These are phyloP conservation scores for Nothophaeocryptopus gaeumannii DNA, from an alignment of 2,329 filamentous ascomycete genomes.

Conservation along the genomic window DNA sequence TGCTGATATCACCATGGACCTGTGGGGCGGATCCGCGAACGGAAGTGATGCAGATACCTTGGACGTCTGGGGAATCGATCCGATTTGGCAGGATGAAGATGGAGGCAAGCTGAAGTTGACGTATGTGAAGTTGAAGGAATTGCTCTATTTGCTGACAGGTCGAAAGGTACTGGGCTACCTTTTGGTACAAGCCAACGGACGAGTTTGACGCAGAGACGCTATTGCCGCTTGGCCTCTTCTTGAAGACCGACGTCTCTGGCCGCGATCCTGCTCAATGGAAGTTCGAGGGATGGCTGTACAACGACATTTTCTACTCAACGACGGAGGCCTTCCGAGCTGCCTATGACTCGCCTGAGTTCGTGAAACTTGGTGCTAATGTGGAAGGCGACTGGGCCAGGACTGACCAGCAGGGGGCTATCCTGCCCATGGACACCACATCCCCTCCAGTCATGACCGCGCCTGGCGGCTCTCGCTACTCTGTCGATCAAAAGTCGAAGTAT, in stretches of 20 bases:
- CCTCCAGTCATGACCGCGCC: conserved; percentile 51
- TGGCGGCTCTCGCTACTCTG: conserved; percentile 41
- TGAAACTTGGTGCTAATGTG: conserved; percentile 48
- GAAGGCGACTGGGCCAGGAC: conserved; percentile 50
- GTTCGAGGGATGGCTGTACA: conserved; percentile 54
- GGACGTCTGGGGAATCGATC: conserved; percentile 41
- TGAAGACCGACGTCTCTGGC: conserved; percentile 49
- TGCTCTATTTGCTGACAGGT: no score
- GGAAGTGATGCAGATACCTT: conserved; percentile 45
- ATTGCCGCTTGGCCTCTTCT: conserved; percentile 46
- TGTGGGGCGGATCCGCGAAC: conserved; percentile 42
- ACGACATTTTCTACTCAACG: conserved; percentile 52
- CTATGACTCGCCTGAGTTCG: conserved; percentile 44
- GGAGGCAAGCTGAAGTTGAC: conserved; percentile 38
- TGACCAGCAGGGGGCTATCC: conserved; percentile 40
- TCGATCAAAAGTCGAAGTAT: conserved; percentile 46
- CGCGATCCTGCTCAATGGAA: conserved; percentile 52
- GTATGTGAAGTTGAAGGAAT: no score
- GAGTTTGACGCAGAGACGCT: conserved; percentile 46
- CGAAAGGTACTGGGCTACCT: conserved; percentile 44
- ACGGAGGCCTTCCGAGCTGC: conserved; percentile 49
- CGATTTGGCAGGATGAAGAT: conserved; percentile 41
- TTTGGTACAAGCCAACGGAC: conserved; percentile 41
- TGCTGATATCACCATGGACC: conserved; percentile 43
- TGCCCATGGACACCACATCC: conserved; percentile 52